Conservation (phyloP, 345 rosid species). For the Euphorbia tirucalli region DNA sequence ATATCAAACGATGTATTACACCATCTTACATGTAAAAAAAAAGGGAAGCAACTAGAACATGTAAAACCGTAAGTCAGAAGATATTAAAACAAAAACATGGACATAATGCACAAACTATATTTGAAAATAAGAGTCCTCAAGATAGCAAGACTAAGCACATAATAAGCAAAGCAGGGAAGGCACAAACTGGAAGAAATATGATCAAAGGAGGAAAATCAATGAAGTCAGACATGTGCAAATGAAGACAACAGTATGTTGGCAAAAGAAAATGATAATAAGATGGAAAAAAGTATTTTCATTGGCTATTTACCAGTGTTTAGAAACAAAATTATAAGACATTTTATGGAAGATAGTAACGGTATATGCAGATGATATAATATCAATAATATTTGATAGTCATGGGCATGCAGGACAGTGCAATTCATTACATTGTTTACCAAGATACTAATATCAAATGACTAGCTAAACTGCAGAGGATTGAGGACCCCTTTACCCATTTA, state of each 20-base stretch:
- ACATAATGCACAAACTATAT: neutral
- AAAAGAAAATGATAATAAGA: neutral
- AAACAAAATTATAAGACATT: neutral
- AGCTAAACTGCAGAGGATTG: too few species aligned
- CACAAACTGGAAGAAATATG: neutral
- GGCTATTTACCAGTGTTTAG: neutral
- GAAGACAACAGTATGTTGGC: neutral
- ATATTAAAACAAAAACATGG: neutral
- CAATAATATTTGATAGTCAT: too few species aligned
- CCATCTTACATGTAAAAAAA: neutral
- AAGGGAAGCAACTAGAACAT: neutral
- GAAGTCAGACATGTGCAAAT: neutral
- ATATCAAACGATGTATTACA: neutral
- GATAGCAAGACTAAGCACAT: neutral
- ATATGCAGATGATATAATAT: neutral
- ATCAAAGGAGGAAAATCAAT: neutral
- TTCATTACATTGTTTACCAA: too few species aligned
- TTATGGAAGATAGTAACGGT: neutral
- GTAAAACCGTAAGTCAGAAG: neutral
- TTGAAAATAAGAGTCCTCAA: neutral
- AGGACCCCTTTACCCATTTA: too few species aligned
- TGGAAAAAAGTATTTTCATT: neutral
- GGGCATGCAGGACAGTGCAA: too few species aligned
- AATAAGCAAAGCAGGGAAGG: neutral
- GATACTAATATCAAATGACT: too few species aligned